Conservation (phyloP, 495 filamentous ascomycete genomes). For the Cairneyella variabilis region DNA sequence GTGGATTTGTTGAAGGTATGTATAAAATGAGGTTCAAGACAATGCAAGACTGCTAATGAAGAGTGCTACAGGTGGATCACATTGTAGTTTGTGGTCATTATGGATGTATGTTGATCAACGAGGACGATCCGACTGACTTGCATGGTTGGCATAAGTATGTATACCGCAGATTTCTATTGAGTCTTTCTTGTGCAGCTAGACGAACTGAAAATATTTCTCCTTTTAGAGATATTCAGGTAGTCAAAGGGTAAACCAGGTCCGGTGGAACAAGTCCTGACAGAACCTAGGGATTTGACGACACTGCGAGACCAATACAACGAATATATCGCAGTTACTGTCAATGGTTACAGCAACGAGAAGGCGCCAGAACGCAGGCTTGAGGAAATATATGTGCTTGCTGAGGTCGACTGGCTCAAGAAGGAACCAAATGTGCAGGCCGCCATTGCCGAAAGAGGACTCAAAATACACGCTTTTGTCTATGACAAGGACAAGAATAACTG, state of each 20-base stretch:
- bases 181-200: too few relatives aligned
- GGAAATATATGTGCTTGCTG: constrained; percentile 51
- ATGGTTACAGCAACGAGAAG: constrained; percentile 1
- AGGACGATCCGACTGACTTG: neutral
- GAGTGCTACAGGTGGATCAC: constrained; percentile 33
- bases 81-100: constrained; percentile 44
- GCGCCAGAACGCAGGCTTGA: constrained; percentile 30
- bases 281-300: constrained; percentile 4
- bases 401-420: constrained; percentile 45
- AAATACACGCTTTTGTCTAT: constrained; percentile 54
- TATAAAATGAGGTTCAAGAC: neutral
- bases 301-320: constrained; percentile 3
- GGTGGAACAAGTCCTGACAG: neutral
- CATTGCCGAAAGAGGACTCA: constrained; percentile 46
- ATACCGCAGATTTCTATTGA: too few relatives aligned
- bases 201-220: too few relatives aligned
- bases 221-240: too few relatives aligned
- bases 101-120: constrained; percentile 35
- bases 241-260: too few relatives aligned
- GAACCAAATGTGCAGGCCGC: constrained; percentile 45
- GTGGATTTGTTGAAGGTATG: constrained; percentile 32
- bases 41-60: neutral
- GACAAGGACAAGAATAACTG: constrained; percentile 46
- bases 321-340: neutral
- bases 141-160: constrained; percentile 12